Evolutionary conservation across 2,329 filamentous ascomycete species (phyloP).

Genomic region (Clarireedia sp.): DNA sequence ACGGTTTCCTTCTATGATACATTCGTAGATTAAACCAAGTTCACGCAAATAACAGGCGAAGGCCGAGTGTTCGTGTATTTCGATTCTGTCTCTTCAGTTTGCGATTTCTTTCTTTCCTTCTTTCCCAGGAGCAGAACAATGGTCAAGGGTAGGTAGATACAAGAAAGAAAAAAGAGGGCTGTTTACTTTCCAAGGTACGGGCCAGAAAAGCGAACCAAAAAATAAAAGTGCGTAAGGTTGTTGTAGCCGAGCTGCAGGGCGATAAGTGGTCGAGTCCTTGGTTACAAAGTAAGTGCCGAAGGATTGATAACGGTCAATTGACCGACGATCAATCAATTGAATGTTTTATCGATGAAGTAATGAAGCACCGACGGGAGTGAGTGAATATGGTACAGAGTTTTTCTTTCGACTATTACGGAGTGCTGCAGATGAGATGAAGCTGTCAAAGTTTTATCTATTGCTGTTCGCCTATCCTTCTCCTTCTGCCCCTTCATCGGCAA

Average conservation of each 20-base stretch:
- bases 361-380: no score
- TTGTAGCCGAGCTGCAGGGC: neutral
- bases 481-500: no score
- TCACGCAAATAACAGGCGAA: neutral
- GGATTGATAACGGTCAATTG: neutral
- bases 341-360: neutral
- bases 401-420: no score
- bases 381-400: no score
- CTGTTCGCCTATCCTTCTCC: no score
- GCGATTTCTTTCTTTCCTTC: neutral
- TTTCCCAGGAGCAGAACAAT: neutral
- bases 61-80: neutral
- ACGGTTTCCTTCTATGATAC: neutral
- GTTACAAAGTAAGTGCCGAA: neutral
- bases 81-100: neutral
- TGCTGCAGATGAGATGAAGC: no score
- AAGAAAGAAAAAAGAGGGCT: neutral
- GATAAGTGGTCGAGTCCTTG: conserved; percentile 9
- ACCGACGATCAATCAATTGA: neutral
- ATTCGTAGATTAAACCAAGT: neutral
- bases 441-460: no score
- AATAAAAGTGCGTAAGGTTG: neutral
- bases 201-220: neutral
- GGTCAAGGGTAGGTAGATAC: neutral
- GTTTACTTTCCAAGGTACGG: neutral